Base-by-base conservation (phyloP, 768 basidiomycete species). In the Phanerochaete carnosa region DNA sequence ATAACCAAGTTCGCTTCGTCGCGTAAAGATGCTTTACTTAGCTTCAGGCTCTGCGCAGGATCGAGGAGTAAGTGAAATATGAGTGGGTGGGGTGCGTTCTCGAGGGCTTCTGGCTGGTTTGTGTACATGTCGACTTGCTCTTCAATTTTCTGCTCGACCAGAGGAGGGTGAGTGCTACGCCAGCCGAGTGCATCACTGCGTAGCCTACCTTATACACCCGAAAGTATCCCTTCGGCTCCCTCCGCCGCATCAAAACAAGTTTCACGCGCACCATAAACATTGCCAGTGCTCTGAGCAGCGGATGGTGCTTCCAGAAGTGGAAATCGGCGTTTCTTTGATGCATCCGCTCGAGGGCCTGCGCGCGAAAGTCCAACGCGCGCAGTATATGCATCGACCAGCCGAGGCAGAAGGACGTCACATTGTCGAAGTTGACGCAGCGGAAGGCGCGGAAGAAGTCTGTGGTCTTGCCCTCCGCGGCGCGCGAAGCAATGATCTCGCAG, bases 321-420 rank as follows among this genome's bases (percentile, higher is more conserved):
- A 77, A 46, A 8, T 70, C 58, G 19, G 70, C 66, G 16, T 75
- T 65, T 1, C 71, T 66, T 2, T 53, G 59, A 46, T 75, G 70
- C 32, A 77, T 71, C 33, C 69, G 68, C 15, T 71, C 35, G 15
- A 79, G 60, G 16, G 80, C 58, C 6, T 74, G 74, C n/a, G 74
- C 68, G 15, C 64, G 64, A 59, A 82, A 81, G 9, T 69, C 68
- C 3, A 68, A 70, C 37, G 60, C 64, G 22, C 72, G 68, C 16
- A 79, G 66, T 8, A 72, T 68, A 47, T 75, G 66, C 30, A 71
- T 60, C 22, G 68, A 74, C 28, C 68, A 65, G 15, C 73, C 72
- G 56, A 80, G 80, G 63, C 75, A 75, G 62, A 79, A 78, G 6
- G 74, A 69, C 12, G 78, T 70, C 54, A 82, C 77, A 50, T 79